These are phyloP conservation scores for Yamadazyma paraphyllophila DNA, from an alignment of 805 yeast species.

Conservation along the genomic window DNA sequence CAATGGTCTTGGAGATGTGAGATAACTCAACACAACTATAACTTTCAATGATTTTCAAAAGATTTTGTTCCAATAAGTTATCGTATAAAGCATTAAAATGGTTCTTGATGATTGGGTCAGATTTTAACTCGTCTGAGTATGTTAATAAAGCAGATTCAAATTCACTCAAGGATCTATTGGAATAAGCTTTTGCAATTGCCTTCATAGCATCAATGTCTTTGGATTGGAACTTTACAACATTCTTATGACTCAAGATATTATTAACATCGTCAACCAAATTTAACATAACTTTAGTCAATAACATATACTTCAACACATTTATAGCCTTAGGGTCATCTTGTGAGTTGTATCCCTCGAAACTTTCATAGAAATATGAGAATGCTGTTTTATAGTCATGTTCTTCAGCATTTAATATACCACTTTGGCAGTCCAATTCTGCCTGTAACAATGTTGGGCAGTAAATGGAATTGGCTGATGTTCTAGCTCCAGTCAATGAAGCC, in stretches of 20 bases:
- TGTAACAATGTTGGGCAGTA: slow-evolving; percentile 92
- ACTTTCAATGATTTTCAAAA: slow-evolving; percentile 93
- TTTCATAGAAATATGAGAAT: slow-evolving; percentile 89
- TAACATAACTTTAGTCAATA: slow-evolving; percentile 89
- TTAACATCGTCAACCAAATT: slow-evolving; percentile 84
- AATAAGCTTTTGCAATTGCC: slow-evolving; percentile 85
- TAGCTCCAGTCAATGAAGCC: slow-evolving; percentile 90
- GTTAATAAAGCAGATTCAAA: slow-evolving; percentile 79
- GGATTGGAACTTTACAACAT: slow-evolving; percentile 65
- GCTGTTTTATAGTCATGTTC: slow-evolving; percentile 97
- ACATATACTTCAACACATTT: slow-evolving; percentile 85
- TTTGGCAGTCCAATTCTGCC: slow-evolving; percentile 92
- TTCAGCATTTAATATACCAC: slow-evolving; percentile 94
- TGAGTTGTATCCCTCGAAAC: slow-evolving; percentile 85
- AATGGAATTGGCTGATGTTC: slow-evolving; percentile 96
- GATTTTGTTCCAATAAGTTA: slow-evolving; percentile 86
- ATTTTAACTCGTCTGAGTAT: slow-evolving; percentile 71
- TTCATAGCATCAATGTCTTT: slow-evolving; percentile 94
- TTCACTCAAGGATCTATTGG: slow-evolving; percentile 85
- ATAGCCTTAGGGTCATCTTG: slow-evolving; percentile 61
- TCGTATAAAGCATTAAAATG: slow-evolving; percentile 94
- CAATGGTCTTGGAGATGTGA: slow-evolving; percentile 84
- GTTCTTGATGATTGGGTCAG: slow-evolving; percentile 84
- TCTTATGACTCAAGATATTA: slow-evolving; percentile 70
- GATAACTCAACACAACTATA: slow-evolving; percentile 93